Percentiles rank a stretch among this genome's conserved stretches.
Conservation (phyloP, 441 rosid genomes). For the Erodium texanum region DNA sequence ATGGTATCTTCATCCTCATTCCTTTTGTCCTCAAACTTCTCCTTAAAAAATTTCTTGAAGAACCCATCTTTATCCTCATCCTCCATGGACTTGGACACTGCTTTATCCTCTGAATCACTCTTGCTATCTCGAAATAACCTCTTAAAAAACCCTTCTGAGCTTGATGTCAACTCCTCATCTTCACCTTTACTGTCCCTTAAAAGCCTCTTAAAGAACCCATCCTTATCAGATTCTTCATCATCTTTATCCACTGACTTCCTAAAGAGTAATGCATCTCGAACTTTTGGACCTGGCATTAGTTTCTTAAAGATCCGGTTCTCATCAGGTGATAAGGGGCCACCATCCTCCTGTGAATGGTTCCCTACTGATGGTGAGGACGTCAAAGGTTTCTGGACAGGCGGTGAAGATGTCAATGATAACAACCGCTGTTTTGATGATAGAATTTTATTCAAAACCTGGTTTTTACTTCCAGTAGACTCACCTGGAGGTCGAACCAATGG, state of each 20-base stretch:
- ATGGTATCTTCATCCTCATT: slow-evolving; percentile 31
- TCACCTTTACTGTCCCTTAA: slow-evolving; percentile 63
- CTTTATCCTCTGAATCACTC: slow-evolving; percentile 51
- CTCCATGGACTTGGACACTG: slow-evolving; percentile 48
- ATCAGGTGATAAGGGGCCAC: slow-evolving; percentile 51
- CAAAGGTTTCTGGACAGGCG: slow-evolving; percentile 54
- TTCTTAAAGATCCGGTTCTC: slow-evolving; percentile 82
- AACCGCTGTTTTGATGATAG: slow-evolving; percentile 81
- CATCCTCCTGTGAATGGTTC: slow-evolving; percentile 55
- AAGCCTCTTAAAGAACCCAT: slow-evolving; percentile 82
- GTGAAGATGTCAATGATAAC: slow-evolving; percentile 57
- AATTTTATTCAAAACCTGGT: slow-evolving; percentile 73
- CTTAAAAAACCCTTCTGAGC: slow-evolving; percentile 89
- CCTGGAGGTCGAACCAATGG: slow-evolving; percentile 51
- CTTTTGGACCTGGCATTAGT: slow-evolving; percentile 84
- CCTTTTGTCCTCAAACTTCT: slow-evolving; percentile 69
- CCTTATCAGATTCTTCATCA: slow-evolving; percentile 80
- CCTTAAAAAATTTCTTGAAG: slow-evolving; percentile 70
- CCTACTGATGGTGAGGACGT: slow-evolving; percentile 62
- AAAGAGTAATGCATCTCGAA: slow-evolving; percentile 84
- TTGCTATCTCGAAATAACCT: slow-evolving; percentile 60
- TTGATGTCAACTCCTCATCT: slow-evolving; percentile 60
- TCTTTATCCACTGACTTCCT: slow-evolving; percentile 92
- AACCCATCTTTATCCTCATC: slow-evolving; percentile 88
- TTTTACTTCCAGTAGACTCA: slow-evolving; percentile 72